These are phyloP conservation scores for Candolleomyces efflorescens DNA, from an alignment of 768 basidiomycete species.

Conservation along the genomic window DNA sequence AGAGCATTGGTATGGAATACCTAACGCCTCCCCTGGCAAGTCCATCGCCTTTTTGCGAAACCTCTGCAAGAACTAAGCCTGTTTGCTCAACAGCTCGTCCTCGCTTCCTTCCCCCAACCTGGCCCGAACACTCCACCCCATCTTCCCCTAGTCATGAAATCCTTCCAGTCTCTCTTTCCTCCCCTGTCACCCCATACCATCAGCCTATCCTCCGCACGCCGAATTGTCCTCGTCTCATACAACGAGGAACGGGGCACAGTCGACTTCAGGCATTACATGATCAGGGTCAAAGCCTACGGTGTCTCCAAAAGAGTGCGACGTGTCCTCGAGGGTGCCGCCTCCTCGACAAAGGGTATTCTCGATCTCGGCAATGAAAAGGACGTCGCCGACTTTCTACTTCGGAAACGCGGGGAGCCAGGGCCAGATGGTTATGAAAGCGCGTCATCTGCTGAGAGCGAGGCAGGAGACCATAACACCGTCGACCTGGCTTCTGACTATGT, in stretches of 20 bases:
- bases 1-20: constrained; percentile 84
- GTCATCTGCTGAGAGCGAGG: constrained; percentile 84
- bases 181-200: constrained; percentile 81
- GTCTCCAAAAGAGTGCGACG: constrained; percentile 88
- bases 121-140: constrained; percentile 76
- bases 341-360: constrained; percentile 44
- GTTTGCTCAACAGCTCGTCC: constrained; percentile 63
- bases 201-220: constrained; percentile 83
- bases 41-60: constrained; percentile 4
- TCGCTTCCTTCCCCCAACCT: constrained; percentile 80
- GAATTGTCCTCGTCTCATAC: constrained; percentile 92
- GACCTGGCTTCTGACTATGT: constrained; percentile 91
- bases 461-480: constrained; percentile 80
- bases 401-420: constrained; percentile 57
- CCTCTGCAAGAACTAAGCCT: neutral
- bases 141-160: constrained; percentile 87
- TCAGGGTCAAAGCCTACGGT: constrained; percentile 92
- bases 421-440: constrained; percentile 76
- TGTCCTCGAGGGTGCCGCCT: constrained; percentile 63
- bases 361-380: constrained; percentile 90
- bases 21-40: constrained; percentile 87
- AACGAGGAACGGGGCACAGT: constrained; percentile 81
- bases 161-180: constrained; percentile 95
- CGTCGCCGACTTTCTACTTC: constrained; percentile 90
- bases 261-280: constrained; percentile 92